These are phyloP conservation scores for Davidsoniella australis DNA, from an alignment of 2,329 filamentous ascomycete genomes.

Conservation along the genomic window DNA sequence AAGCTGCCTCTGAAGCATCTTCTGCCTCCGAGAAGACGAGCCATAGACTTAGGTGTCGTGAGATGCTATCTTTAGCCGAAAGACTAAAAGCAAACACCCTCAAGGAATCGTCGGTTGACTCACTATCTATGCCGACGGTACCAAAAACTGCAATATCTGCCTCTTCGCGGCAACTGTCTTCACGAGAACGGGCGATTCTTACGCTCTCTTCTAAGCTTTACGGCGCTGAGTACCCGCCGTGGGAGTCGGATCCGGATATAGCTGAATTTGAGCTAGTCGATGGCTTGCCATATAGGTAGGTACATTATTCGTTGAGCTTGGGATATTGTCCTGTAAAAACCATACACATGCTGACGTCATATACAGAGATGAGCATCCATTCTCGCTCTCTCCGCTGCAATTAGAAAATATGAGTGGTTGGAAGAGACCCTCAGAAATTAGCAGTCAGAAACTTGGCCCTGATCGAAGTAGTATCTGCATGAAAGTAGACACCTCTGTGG, in stretches of 20 bases:
- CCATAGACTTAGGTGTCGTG: constrained; percentile 51
- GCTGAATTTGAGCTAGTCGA: constrained; percentile 41
- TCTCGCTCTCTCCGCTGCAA: constrained; percentile 61
- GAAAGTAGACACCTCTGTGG: constrained; percentile 41
- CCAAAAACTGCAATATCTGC: neutral
- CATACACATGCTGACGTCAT: neutral
- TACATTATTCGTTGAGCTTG: constrained; percentile 16
- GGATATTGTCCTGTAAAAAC: neutral
- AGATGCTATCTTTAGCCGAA: constrained; percentile 57
- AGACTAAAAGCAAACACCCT: constrained; percentile 40
- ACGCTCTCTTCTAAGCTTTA: constrained; percentile 65
- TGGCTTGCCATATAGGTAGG: constrained; percentile 41
- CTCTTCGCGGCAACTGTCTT: constrained; percentile 40
- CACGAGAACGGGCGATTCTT: constrained; percentile 59
- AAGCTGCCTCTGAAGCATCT: constrained; percentile 46
- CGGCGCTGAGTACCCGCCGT: constrained; percentile 69
- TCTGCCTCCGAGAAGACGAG: constrained; percentile 44
- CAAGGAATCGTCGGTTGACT: neutral
- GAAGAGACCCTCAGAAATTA: constrained; percentile 53
- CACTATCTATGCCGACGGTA: neutral
- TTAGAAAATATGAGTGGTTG: constrained; percentile 63
- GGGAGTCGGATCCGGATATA: constrained; percentile 46
- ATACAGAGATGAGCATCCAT: constrained; percentile 47
- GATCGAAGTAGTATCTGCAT: constrained; percentile 40
- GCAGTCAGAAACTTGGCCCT: constrained; percentile 1